These are phyloP conservation scores for Tetrapisispora nanseiensis DNA, from an alignment of 805 yeast genomes.

Conservation along the genomic window DNA sequence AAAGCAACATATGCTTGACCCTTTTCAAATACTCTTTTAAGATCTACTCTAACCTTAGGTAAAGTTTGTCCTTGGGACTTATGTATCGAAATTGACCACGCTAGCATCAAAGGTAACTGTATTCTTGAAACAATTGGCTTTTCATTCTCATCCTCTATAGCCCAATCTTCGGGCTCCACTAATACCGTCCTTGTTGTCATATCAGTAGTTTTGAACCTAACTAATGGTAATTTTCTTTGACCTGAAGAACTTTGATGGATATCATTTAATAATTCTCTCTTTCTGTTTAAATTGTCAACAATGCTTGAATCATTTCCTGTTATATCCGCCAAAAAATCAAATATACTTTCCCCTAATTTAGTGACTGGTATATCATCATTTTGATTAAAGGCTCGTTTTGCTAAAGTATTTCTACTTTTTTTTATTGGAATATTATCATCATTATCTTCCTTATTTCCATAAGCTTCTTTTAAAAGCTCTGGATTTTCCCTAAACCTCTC, in stretches of 20 bases:
- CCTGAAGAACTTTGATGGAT: conserved; percentile 35
- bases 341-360: conserved; percentile 37
- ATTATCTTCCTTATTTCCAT: conserved; percentile 8
- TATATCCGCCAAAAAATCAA: conserved; percentile 35
- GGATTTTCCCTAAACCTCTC: conserved; percentile 12
- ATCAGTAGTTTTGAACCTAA: conserved; percentile 62
- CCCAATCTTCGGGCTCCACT: conserved; percentile 77
- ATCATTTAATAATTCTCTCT: conserved; percentile 35
- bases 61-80: conserved; percentile 93
- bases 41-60: conserved; percentile 66
- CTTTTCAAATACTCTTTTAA: conserved; percentile 66
- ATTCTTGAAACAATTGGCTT: conserved; percentile 57
- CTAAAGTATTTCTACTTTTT: conserved; percentile 14
- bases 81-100: conserved; percentile 95
- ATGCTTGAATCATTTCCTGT: conserved; percentile 21
- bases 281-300: conserved; percentile 34
- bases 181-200: conserved; percentile 65
- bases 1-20: conserved; percentile 97
- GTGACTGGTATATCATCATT: conserved; percentile 2
- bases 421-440: conserved; percentile 7
- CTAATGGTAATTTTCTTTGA: conserved; percentile 57
- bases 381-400: conserved; percentile 19
- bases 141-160: conserved; percentile 63
- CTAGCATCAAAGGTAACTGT: conserved; percentile 82
- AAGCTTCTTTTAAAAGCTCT: conserved; percentile 12